A percentile compares a stretch with the other conserved stretches of the same genome.
Conservation (phyloP, 768 basidiomycete species). For the Suillus lakei region DNA sequence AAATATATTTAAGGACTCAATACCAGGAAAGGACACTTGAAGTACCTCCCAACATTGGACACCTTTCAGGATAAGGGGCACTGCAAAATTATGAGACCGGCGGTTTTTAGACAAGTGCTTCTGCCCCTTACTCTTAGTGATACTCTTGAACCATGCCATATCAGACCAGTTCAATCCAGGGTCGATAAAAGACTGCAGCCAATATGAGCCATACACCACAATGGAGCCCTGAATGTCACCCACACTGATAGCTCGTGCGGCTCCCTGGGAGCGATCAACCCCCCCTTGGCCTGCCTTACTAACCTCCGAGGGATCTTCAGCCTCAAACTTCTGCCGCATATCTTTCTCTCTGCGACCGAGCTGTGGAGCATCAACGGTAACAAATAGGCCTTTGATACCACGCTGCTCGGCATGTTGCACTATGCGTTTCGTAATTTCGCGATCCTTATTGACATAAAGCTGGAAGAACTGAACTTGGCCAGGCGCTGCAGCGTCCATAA, state of each 20-base stretch:
- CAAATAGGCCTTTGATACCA: conserved; percentile 89
- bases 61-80: conserved; percentile 70
- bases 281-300: conserved; percentile 20
- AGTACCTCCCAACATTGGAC: conserved; percentile 43
- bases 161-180: conserved; percentile 86
- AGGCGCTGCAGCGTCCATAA: conserved; percentile 80
- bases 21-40: not conserved
- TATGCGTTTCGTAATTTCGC: conserved; percentile 77
- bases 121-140: conserved; percentile 52
- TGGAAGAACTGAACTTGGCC: conserved; percentile 85
- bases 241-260: conserved; percentile 87
- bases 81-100: conserved; percentile 21
- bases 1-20: not conserved
- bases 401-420: conserved; percentile 86
- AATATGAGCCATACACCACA: not conserved
- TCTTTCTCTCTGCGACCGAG: conserved; percentile 92
- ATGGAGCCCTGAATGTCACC: conserved; percentile 20
- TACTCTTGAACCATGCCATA: conserved; percentile 64
- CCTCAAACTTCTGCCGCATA: conserved; percentile 94
- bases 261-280: conserved; percentile 84
- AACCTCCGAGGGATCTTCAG: conserved; percentile 43
- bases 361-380: conserved; percentile 94
- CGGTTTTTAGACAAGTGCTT: not conserved
- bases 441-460: conserved; percentile 86
- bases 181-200: conserved; percentile 84